Evolutionary conservation across 116 monocot species (phyloP).

Genomic region (Dioscorea cayenensis): DNA sequence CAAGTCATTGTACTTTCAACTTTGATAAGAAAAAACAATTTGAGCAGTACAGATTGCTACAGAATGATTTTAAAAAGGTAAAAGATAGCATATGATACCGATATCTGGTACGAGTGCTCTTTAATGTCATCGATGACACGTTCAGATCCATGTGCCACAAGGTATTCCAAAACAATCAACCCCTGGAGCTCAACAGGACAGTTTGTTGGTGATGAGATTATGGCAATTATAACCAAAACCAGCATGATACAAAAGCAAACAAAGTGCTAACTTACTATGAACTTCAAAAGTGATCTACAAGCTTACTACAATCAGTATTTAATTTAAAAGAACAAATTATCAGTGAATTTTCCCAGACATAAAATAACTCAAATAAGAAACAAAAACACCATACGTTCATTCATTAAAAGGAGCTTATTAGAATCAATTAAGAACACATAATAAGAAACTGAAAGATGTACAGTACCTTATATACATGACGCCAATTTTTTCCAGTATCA

Average conservation of each 20-base stretch:
- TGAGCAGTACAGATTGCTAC: no score
- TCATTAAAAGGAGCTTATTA: not conserved
- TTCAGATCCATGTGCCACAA: conserved; percentile 82
- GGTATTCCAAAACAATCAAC: conserved; percentile 84
- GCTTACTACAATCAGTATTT: no score
- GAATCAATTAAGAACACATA: not conserved
- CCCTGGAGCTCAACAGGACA: conserved; percentile 29
- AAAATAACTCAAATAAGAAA: not conserved
- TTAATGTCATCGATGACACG: conserved; percentile 95
- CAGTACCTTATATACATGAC: conserved; percentile 94
- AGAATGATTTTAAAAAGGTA: no score
- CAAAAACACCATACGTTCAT: not conserved
- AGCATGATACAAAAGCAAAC: not conserved
- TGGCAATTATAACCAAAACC: not conserved
- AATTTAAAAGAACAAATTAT: no score
- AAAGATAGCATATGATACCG: conserved; percentile 32
- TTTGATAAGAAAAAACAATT: not conserved
- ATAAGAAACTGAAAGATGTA: not conserved
- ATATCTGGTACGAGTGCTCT: conserved; percentile 91
- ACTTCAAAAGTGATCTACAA: no score
- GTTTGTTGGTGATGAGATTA: not conserved
- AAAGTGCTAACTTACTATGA: not conserved
- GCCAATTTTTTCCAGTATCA: conserved; percentile 98
- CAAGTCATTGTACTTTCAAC: not conserved
- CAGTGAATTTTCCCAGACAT: not conserved